These are phyloP conservation scores for Mortierella sp. DNA, from an alignment of 371 early-diverging fungal species.

Conservation along the genomic window DNA sequence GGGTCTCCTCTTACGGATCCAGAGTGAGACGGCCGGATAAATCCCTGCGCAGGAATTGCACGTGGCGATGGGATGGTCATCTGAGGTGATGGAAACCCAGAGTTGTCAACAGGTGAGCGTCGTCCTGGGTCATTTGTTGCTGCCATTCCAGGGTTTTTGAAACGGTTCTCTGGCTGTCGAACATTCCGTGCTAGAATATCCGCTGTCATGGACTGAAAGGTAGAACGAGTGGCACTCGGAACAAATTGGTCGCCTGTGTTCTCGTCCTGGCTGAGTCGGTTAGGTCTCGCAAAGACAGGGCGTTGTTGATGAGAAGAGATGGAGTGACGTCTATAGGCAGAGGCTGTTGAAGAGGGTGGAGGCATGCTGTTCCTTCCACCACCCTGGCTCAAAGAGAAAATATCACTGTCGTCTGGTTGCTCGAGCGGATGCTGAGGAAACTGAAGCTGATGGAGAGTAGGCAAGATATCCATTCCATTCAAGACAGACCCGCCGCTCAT, in stretches of 20 bases:
- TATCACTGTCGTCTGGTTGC: slow-evolving; percentile 13
- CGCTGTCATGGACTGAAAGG: slow-evolving; percentile 29
- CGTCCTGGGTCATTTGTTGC: slow-evolving; percentile 1
- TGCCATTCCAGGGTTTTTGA: slow-evolving; percentile 17
- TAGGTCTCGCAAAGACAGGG: slow-evolving; percentile 11
- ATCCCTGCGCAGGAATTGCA: slow-evolving; percentile 14
- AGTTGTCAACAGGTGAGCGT: slow-evolving; percentile 13
- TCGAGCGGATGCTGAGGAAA: slow-evolving; percentile 49
- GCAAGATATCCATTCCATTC: slow-evolving; percentile 46
- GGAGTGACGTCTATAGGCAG: slow-evolving; percentile 39
- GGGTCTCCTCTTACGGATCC: slow-evolving; percentile 29
- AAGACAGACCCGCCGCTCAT: slow-evolving; percentile 35
- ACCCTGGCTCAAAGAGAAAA: slow-evolving; percentile 13
- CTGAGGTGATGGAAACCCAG: slow-evolving; percentile 49
- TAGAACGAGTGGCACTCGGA: slow-evolving; percentile 24
- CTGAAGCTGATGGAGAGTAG: slow-evolving; percentile 43
- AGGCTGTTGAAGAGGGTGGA: slow-evolving; percentile 41
- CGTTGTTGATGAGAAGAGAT: slow-evolving; percentile 34
- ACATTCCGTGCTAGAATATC: slow-evolving; percentile 31
- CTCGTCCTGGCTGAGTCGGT: slow-evolving; percentile 39
- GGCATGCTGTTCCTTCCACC: slow-evolving; percentile 29
- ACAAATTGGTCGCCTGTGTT: slow-evolving; percentile 41
- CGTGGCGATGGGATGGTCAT: slow-evolving; percentile 40
- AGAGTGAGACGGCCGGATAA: slow-evolving; percentile 19
- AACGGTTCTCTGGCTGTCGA: slow-evolving; percentile 18